Conservation (phyloP, 2,329 filamentous ascomycete genomes). For the Laburnicola sp. region DNA sequence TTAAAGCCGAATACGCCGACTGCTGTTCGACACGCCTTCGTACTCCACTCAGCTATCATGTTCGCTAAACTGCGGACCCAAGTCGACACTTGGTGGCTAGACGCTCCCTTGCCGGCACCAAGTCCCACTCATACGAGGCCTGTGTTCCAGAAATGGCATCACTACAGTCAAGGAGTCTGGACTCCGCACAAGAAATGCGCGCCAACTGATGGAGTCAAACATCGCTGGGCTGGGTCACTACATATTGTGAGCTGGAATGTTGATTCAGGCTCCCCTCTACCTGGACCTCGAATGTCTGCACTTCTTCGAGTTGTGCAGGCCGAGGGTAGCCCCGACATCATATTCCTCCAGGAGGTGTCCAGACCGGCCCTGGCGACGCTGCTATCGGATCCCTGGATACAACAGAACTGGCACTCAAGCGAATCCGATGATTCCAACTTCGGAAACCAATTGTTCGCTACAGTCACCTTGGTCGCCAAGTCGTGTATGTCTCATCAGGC, state of each 20-base stretch:
- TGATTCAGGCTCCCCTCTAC: slow-evolving; percentile 3
- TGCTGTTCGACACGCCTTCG: too few species aligned
- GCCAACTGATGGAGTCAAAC: not conserved
- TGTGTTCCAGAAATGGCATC: slow-evolving; percentile 4
- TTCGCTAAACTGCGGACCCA: slow-evolving; percentile 1
- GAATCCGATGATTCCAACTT: slow-evolving; percentile 3
- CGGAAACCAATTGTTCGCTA: slow-evolving; percentile 6
- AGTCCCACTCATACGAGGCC: not conserved
- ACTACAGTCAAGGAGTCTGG: slow-evolving; percentile 6
- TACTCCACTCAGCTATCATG: not conserved
- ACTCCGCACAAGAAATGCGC: not conserved
- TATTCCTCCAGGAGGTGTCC: slow-evolving; percentile 11
- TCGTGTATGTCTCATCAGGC: not conserved
- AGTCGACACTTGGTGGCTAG: slow-evolving; percentile 3
- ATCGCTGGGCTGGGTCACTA: slow-evolving; percentile 2
- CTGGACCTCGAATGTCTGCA: slow-evolving; percentile 7
- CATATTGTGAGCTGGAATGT: slow-evolving; percentile 10
- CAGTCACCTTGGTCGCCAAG: slow-evolving; percentile 10
- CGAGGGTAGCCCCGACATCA: not conserved
- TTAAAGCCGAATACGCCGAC: too few species aligned
- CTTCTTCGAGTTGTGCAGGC: slow-evolving; percentile 1
- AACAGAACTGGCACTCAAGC: slow-evolving; percentile 7
- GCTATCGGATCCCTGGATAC: slow-evolving; percentile 5
- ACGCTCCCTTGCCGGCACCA: not conserved
- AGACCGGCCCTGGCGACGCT: slow-evolving; percentile 2